phyloP scores from a whole-genome alignment of 192 early-diverging fungal genomes.

The Funneliformis mosseae region DNA sequence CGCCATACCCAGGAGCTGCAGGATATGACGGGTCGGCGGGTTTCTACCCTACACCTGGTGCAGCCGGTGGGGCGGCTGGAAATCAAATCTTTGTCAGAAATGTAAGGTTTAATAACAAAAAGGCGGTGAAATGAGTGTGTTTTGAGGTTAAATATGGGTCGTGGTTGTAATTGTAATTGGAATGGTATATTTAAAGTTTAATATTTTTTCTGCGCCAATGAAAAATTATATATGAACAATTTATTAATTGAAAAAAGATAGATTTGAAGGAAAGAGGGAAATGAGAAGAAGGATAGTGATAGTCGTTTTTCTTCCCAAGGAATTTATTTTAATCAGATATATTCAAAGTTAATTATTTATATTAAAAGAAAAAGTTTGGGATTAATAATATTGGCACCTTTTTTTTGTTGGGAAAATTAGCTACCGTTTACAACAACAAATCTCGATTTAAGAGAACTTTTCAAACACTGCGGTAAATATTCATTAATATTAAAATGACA shows the following conservation, averaged over 20 bases:
- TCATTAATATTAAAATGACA: too few relatives aligned
- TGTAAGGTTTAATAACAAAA: conserved; percentile 34
- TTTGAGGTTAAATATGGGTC: neutral
- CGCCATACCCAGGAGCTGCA: conserved; percentile 12
- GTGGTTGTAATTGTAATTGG: neutral
- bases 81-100: conserved; percentile 49
- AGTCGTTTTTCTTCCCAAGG: neutral
- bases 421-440: conserved; percentile 60
- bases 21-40: conserved; percentile 28
- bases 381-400: conserved; percentile 12
- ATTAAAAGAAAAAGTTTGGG: neutral
- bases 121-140: neutral
- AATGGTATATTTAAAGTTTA: neutral
- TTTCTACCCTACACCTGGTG: conserved; percentile 14
- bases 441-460: conserved; percentile 58
- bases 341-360: neutral
- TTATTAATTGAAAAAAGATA: neutral
- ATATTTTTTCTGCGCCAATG: neutral
- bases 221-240: too few relatives aligned
- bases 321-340: neutral
- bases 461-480: conserved; percentile 51
- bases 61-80: conserved; percentile 36
- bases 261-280: neutral
- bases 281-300: neutral
- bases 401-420: conserved; percentile 38